Conservation (phyloP, 2,329 filamentous ascomycete species). For the Bimuria novae-zelandiae region DNA sequence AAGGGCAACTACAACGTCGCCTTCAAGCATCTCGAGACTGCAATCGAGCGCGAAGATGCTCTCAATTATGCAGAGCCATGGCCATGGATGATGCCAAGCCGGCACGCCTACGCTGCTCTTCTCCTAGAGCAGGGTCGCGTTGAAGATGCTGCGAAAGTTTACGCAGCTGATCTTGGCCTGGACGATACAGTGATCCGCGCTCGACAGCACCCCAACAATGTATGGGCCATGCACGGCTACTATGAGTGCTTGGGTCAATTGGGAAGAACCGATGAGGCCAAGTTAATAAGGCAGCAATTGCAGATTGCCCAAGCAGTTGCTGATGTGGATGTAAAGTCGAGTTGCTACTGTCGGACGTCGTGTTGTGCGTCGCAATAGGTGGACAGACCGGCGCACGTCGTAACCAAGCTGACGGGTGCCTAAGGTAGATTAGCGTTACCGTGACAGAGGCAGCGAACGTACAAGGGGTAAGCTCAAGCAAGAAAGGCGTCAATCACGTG, state of each 20-base stretch:
- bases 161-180: conserved; percentile 49
- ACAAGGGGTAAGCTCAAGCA: too few species aligned
- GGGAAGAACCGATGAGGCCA: conserved; percentile 55
- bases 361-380: conserved; percentile 7
- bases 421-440: not conserved
- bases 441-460: too few species aligned
- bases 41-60: conserved; percentile 64
- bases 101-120: conserved; percentile 72
- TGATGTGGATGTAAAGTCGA: conserved; percentile 62
- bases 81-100: conserved; percentile 78
- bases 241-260: conserved; percentile 69
- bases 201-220: conserved; percentile 71
- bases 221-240: conserved; percentile 76
- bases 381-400: not conserved
- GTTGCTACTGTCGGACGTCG: conserved; percentile 59
- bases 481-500: too few species aligned
- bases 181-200: conserved; percentile 64
- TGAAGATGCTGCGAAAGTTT: conserved; percentile 45
- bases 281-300: conserved; percentile 56
- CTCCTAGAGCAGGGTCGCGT: conserved; percentile 66
- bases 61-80: conserved; percentile 76
- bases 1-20: conserved; percentile 61
- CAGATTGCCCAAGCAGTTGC: conserved; percentile 59
- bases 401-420: not conserved
- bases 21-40: conserved; percentile 62